Base-by-base conservation (phyloP, 495 filamentous ascomycete species). In the Tricharina praecox region DNA sequence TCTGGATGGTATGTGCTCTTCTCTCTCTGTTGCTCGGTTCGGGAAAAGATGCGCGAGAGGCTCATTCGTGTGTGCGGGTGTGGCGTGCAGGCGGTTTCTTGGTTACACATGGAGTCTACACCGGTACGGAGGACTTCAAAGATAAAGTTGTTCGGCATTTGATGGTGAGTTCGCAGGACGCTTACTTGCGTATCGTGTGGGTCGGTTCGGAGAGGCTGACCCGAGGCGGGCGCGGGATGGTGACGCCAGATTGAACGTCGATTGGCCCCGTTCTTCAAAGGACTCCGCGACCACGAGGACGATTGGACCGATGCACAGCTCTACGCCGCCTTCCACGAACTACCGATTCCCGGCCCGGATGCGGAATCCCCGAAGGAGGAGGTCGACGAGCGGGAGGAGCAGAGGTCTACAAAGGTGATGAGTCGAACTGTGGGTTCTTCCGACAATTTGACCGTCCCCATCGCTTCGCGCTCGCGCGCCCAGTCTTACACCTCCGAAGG, bases 261-360 rank as follows among this genome's bases (percentile, higher is more conserved):
- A 49, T 63, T 97, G 47, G 88, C 90, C 19, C 90, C 90, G 0
- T 96, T 97, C 58, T 97, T 87, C 81, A 78, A 81, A 62, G 90
- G 92, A 2, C 69, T 97, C 9, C 81, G 93, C 52, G 88, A 97
- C 55, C 79, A 88, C 53, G 76, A 76, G 3, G 78, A 84, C 33
- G 79, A 79, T 45, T 97, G 90, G 90, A 82, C 84, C 3, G 90
- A 97, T 53, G 75, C 82, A 57, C 88, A 97, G 63, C 74, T 97
- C 13, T 79, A 94, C 61, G 87, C 92, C 32, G 88, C 83, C 18
- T 90, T 82, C 21, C 77, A 84, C 60, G 90, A 83, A 13, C 66
- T 93, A 47, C 74, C 82, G 4, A 80, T 96, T 44, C 88, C 90
- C 40, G 68, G 80, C 19, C 74, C 92, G 33, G 87, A 92, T 59